Evolutionary conservation across 2,329 filamentous ascomycete species (phyloP).

Genomic region (Ascochyta pisi): DNA sequence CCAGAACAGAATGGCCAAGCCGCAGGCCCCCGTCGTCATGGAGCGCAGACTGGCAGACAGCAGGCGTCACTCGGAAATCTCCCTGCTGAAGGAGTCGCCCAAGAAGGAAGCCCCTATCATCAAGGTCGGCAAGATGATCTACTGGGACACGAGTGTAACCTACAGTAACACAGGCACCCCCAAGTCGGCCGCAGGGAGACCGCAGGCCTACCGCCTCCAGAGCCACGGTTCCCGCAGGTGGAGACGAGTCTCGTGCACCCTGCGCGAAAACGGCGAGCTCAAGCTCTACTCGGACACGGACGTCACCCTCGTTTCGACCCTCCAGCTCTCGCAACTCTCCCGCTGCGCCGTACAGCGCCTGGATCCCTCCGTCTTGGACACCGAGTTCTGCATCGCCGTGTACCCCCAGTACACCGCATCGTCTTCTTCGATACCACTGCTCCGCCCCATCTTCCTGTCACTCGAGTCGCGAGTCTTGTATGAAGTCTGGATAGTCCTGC

Average conservation of each 20-base stretch:
- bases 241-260: slow-evolving; percentile 88
- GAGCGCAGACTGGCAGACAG: slow-evolving; percentile 49
- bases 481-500: slow-evolving; percentile 94
- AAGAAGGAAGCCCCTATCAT: slow-evolving; percentile 79
- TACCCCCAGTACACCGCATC: slow-evolving; percentile 89
- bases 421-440: slow-evolving; percentile 74
- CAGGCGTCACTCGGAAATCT: slow-evolving; percentile 58
- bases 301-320: slow-evolving; percentile 77
- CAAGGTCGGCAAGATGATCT: slow-evolving; percentile 74
- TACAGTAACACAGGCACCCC: slow-evolving; percentile 56
- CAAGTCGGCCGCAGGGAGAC: slow-evolving; percentile 48
- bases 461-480: slow-evolving; percentile 88
- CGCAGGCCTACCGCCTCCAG: slow-evolving; percentile 63
- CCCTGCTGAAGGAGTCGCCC: slow-evolving; percentile 70
- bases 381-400: slow-evolving; percentile 93
- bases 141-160: slow-evolving; percentile 72
- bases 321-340: slow-evolving; percentile 87
- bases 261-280: slow-evolving; percentile 94
- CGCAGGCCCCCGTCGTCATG: slow-evolving; percentile 50
- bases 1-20: slow-evolving; percentile 61
- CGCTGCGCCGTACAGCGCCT: slow-evolving; percentile 89
- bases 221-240: slow-evolving; percentile 70
- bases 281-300: slow-evolving; percentile 89
- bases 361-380: slow-evolving; percentile 87
- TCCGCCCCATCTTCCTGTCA: slow-evolving; percentile 87